These are phyloP conservation scores for Lyophyllum atratum DNA, from an alignment of 768 basidiomycete genomes.

Conservation along the genomic window DNA sequence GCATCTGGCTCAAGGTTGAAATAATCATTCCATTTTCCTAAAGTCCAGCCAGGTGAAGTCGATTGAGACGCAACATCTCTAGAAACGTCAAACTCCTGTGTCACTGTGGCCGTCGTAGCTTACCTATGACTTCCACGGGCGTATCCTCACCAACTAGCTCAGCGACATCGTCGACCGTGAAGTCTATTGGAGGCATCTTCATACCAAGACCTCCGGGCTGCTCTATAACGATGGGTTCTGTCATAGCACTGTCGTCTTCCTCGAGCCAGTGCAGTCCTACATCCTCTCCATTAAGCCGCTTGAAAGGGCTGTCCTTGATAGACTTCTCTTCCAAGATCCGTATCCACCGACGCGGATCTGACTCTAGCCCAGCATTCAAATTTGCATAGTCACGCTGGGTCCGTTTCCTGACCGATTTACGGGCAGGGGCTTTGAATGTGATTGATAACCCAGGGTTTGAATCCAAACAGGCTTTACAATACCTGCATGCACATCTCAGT, in stretches of 20 bases:
- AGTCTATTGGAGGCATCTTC: conserved; percentile 75
- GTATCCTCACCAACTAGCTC: conserved; percentile 75
- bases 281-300: conserved; percentile 63
- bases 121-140: conserved; percentile 92
- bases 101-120: conserved; percentile 15
- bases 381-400: conserved; percentile 79
- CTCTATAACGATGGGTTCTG: conserved; percentile 82
- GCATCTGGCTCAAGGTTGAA: conserved; percentile 65
- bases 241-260: conserved; percentile 70
- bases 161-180: conserved; percentile 82
- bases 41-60: conserved; percentile 82
- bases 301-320: conserved; percentile 65
- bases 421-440: conserved; percentile 74
- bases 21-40: conserved; percentile 91
- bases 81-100: conserved; percentile 2
- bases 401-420: conserved; percentile 80
- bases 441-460: conserved; percentile 63
- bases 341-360: conserved; percentile 68
- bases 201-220: conserved; percentile 83
- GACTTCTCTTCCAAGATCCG: conserved; percentile 68
- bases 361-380: conserved; percentile 63
- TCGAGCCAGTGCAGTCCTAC: conserved; percentile 78
- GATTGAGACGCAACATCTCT: conserved; percentile 89
- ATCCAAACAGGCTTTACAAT: conserved; percentile 63
- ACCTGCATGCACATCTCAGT: conserved; percentile 51